Conservation (phyloP, 2,329 filamentous ascomycete genomes). For the Penicillium sp. region DNA sequence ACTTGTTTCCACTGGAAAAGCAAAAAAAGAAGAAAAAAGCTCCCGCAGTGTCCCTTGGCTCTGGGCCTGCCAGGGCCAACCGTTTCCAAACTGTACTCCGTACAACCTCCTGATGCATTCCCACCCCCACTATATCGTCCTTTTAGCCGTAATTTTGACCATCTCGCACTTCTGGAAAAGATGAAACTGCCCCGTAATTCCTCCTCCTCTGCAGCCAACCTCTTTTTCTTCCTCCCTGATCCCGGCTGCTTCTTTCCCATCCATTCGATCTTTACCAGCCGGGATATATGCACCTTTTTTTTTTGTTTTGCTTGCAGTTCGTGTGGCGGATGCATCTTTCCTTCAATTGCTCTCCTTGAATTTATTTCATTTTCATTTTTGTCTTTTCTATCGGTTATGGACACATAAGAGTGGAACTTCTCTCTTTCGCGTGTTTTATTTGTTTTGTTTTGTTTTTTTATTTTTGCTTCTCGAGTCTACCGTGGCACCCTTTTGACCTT, state of each 20-base stretch:
- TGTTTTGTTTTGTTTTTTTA: too few relatives aligned
- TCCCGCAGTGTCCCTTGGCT: constrained; percentile 21
- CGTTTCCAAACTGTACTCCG: constrained; percentile 8
- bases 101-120: background rate
- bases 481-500: constrained; percentile 2
- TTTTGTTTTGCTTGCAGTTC: constrained; percentile 16
- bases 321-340: constrained; percentile 18
- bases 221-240: constrained; percentile 22
- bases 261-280: constrained; percentile 18
- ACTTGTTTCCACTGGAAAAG: too few relatives aligned
- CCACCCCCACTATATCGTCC: constrained; percentile 8
- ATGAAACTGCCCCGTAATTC: constrained; percentile 18
- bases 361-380: constrained; percentile 17
- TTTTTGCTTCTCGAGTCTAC: constrained; percentile 1
- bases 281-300: constrained; percentile 8
- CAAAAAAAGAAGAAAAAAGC: too few relatives aligned
- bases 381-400: constrained; percentile 8
- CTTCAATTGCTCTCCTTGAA: constrained; percentile 26
- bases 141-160: constrained; percentile 18
- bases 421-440: constrained; percentile 1
- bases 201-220: constrained; percentile 32
- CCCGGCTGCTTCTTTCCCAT: constrained; percentile 18
- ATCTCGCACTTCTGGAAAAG: constrained; percentile 19
- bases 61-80: constrained; percentile 22
- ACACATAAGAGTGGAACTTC: constrained; percentile 9